These are phyloP conservation scores for Phytophthora kernoviae DNA, from an alignment of 352 stramenopile genomes.

Conservation along the genomic window DNA sequence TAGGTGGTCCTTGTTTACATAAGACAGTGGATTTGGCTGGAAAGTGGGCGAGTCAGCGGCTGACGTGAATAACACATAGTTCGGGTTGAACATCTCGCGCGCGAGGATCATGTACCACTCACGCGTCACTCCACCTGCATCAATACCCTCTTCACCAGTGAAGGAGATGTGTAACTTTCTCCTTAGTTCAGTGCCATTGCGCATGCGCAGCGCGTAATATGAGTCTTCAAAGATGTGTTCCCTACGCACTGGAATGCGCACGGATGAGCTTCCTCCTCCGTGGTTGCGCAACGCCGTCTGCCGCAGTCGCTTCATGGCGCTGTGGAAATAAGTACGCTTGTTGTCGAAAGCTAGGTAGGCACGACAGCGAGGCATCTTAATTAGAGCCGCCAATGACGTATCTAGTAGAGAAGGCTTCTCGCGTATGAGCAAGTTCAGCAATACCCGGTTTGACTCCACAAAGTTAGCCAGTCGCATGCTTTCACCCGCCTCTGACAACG, in stretches of 20 bases:
- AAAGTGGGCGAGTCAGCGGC: slow-evolving; percentile 99
- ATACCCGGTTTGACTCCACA: slow-evolving; percentile 94
- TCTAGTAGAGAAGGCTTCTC: slow-evolving; percentile 97
- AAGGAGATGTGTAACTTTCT: slow-evolving; percentile 99
- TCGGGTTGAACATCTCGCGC: slow-evolving; percentile 99
- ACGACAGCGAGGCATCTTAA: slow-evolving; percentile 95
- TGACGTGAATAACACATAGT: slow-evolving; percentile 99
- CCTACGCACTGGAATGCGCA: slow-evolving; percentile 90
- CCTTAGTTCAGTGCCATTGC: slow-evolving; percentile 96
- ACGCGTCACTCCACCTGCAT: slow-evolving; percentile 97
- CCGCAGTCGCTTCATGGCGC: slow-evolving; percentile 91
- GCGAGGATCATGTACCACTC: slow-evolving; percentile 99
- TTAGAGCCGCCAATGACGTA: slow-evolving; percentile 94
- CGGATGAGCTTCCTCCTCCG: slow-evolving; percentile 90
- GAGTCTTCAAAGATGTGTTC: slow-evolving; percentile 99
- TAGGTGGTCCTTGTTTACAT: slow-evolving; percentile 99
- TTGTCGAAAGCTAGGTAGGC: slow-evolving; percentile 99
- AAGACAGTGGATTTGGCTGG: slow-evolving; percentile 98
- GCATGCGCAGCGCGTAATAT: slow-evolving; percentile 97
- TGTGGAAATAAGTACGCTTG: slow-evolving; percentile 99
- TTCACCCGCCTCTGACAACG: slow-evolving; percentile 54
- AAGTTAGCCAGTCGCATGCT: slow-evolving; percentile 90
- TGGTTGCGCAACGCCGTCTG: slow-evolving; percentile 84
- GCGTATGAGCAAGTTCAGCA: slow-evolving; percentile 98
- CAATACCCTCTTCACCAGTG: slow-evolving; percentile 97